Evolutionary conservation across 805 yeast species (phyloP), one percentile per base, ranked within the genome.

Genomic region (Metschnikowia chrysomelidarum): DNA sequence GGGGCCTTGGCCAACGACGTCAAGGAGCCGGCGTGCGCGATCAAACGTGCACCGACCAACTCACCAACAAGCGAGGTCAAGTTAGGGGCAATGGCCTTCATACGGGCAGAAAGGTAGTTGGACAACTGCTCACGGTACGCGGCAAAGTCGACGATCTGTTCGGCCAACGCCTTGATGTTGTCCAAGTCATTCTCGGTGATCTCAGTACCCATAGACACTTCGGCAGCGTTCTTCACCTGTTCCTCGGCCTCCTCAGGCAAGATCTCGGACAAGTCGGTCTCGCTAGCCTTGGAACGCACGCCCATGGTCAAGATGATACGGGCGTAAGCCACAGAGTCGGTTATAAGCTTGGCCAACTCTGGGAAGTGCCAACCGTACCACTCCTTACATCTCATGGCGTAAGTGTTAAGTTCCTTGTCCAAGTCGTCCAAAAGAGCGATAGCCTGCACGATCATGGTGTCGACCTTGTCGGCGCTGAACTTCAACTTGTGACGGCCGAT

Each of bases 281-380:
- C 91, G 31, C 87, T 69, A 51, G 95, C 96, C 56, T 86, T 87
- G 36, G 96, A 75, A 73, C 98, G 80, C 53, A 86, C 69, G 51
- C 98, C 98, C 96, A 93, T 88, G 53, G 82, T 74, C 67, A 88
- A 76, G 59, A 93, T 86, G 52, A 88, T 85, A 72, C 94, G 83
- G 44, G 98, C 98, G 64, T 80, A 91, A 30, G 97, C 97, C 53
- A 87, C 91, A 49, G 96, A 89, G 69, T 91, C 98, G 50, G 83
- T 80, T 53, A 93, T 85, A 63, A 91, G 87, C 76, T 93, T 93
- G 56, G 97, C 96, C 79, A 93, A 79, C 68, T 93, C 98, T 24
- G 98, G 98, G 82, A 93, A 93, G 68, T 93, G 98, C 98, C 98
- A 93, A 49, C 98, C 98, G 70, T 93, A 93, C 98, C 98, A 93